These are phyloP conservation scores for Boletellus deceptivus DNA, from an alignment of 1,284 basidiomycete species.

Conservation along the genomic window DNA sequence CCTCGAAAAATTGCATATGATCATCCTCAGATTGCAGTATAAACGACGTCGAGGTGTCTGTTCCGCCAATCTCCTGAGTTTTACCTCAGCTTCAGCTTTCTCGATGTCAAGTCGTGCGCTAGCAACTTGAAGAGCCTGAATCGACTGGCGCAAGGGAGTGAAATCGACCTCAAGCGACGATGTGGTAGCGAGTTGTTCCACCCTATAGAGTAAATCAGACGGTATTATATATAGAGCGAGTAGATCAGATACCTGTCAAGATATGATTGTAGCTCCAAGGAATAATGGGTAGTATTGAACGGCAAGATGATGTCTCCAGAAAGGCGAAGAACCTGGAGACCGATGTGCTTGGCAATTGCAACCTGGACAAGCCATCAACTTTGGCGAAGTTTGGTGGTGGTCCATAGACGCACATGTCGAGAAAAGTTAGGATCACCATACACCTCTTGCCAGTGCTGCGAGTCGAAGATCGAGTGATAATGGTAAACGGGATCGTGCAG, in stretches of 20 bases:
- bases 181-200: constrained; percentile 29
- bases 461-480: constrained; percentile 78
- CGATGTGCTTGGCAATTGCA: constrained; percentile 67
- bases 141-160: constrained; percentile 41
- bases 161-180: constrained; percentile 33
- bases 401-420: constrained; percentile 49
- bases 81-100: constrained; percentile 39
- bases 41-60: constrained; percentile 8
- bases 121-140: constrained; percentile 49
- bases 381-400: not conserved
- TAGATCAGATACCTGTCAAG: constrained; percentile 42
- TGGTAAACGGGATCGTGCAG: constrained; percentile 66
- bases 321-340: constrained; percentile 60
- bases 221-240: not conserved
- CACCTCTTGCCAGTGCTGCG: constrained; percentile 65
- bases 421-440: constrained; percentile 75
- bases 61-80: constrained; percentile 33
- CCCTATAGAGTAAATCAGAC: constrained; percentile 23
- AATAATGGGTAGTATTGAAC: constrained; percentile 76
- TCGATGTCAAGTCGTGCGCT: constrained; percentile 56
- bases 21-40: constrained; percentile 21
- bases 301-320: constrained; percentile 61
- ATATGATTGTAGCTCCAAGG: constrained; percentile 48
- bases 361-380: constrained; percentile 36
- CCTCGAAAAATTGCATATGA: constrained; percentile 32